phyloP scores from a whole-genome alignment of 1,284 basidiomycete species.

The Trichosporon sp. region DNA sequence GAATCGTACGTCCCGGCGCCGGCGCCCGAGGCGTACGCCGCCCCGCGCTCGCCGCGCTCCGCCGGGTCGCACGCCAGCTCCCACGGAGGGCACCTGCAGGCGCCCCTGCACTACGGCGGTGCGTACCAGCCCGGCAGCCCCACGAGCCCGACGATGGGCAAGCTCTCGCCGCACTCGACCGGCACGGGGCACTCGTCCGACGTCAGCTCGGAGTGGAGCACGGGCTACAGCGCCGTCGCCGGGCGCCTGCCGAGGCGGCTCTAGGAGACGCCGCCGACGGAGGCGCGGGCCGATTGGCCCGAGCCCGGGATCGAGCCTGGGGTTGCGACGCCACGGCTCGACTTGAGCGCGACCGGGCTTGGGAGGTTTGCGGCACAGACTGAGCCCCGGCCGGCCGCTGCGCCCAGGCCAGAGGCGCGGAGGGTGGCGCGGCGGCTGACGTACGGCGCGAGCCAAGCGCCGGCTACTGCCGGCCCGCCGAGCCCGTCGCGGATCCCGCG shows the following conservation, averaged over 20 bases:
- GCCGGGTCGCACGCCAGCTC: background rate
- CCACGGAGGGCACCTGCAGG: background rate
- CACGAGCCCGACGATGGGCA: background rate
- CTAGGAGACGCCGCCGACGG: background rate
- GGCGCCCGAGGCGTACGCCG: background rate
- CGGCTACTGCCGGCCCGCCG: too few relatives aligned
- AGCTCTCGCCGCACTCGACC: background rate
- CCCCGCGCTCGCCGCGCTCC: background rate
- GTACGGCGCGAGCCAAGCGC: too few relatives aligned
- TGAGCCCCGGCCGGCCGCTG: too few relatives aligned
- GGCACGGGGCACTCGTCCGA: background rate
- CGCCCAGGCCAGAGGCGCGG: background rate
- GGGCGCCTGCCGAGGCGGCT: background rate
- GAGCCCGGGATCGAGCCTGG: too few relatives aligned
- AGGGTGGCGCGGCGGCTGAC: background rate
- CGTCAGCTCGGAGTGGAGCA: background rate
- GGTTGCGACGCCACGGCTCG: too few relatives aligned
- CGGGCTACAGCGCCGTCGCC: background rate
- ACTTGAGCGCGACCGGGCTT: too few relatives aligned
- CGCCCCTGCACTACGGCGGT: background rate
- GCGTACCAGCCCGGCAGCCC: background rate
- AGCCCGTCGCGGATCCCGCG: too few relatives aligned
- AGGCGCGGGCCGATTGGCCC: too few relatives aligned
- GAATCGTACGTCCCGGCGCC: background rate
- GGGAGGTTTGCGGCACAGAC: too few relatives aligned